Evolutionary conservation across 2,329 filamentous ascomycete species (phyloP).

Genomic region (Graphiopsis chlorocephala): DNA sequence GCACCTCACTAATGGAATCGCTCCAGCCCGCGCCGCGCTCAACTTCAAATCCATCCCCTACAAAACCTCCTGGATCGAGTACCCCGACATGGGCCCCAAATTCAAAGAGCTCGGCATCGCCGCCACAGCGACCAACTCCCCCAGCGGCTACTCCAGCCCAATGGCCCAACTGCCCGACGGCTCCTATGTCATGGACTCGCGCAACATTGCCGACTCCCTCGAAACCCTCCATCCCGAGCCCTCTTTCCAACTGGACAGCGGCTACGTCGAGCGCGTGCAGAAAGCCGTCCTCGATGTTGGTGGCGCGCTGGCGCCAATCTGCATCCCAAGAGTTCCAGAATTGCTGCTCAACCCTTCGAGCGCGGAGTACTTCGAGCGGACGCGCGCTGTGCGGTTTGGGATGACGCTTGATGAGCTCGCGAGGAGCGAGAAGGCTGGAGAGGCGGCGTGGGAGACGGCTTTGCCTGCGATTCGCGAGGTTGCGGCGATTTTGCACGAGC

Average conservation of each 20-base stretch:
- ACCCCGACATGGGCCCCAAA: constrained; percentile 56
- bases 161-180: constrained; percentile 56
- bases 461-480: constrained; percentile 38
- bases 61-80: constrained; percentile 67
- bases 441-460: constrained; percentile 50
- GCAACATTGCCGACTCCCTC: constrained; percentile 56
- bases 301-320: constrained; percentile 40
- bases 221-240: constrained; percentile 60
- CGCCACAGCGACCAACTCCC: constrained; percentile 41
- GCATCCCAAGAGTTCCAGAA: constrained; percentile 49
- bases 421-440: constrained; percentile 41
- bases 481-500: constrained; percentile 52
- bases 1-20: constrained; percentile 12
- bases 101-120: constrained; percentile 53
- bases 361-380: constrained; percentile 55
- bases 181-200: constrained; percentile 63
- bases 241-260: constrained; percentile 56
- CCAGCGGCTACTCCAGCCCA: constrained; percentile 54
- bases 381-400: constrained; percentile 50
- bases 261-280: constrained; percentile 41
- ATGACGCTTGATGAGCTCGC: constrained; percentile 53
- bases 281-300: constrained; percentile 43
- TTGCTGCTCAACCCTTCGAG: constrained; percentile 53
- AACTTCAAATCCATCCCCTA: constrained; percentile 69
- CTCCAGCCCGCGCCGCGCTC: constrained; percentile 59